Evolutionary conservation across 371 early-diverging fungal genomes (phyloP).

Genomic region (Haplosporangium sp.): DNA sequence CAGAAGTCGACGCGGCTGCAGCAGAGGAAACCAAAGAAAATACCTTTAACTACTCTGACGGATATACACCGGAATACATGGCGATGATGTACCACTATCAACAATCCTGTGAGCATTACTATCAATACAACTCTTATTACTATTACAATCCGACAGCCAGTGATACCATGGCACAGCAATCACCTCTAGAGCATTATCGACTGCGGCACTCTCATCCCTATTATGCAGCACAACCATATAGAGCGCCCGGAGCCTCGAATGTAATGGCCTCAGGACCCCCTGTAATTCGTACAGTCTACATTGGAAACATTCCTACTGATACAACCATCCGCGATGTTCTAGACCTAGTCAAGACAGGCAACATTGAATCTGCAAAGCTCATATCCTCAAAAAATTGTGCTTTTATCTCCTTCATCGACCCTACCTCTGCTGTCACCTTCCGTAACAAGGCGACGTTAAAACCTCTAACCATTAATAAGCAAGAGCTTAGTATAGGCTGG

Average conservation of each 20-base stretch:
- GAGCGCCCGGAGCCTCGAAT: too few relatives aligned
- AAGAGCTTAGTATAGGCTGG: constrained; percentile 72
- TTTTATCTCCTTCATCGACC: constrained; percentile 84
- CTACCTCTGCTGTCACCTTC: constrained; percentile 69
- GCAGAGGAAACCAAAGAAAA: not conserved
- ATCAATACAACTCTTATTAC: not conserved
- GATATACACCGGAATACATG: not conserved
- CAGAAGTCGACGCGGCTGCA: too few relatives aligned
- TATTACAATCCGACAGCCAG: not conserved
- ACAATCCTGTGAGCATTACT: not conserved
- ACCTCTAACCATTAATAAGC: constrained; percentile 33
- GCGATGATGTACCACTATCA: not conserved
- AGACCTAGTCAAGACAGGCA: constrained; percentile 80
- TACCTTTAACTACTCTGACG: not conserved
- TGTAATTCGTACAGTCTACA: constrained; percentile 78
- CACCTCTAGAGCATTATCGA: not conserved
- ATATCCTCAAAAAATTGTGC: constrained; percentile 84
- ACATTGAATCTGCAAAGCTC: constrained; percentile 78
- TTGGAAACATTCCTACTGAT: constrained; percentile 79
- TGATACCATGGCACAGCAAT: too few relatives aligned
- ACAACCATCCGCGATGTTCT: constrained; percentile 75
- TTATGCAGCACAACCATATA: not conserved
- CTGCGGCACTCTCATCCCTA: not conserved
- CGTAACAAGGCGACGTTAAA: constrained; percentile 64
- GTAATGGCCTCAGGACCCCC: not conserved